Percentiles rank a stretch among this genome's conserved stretches.
Evolutionary conservation across 2,329 filamentous ascomycete species (phyloP).

Genomic region (Didymella segeticola): DNA sequence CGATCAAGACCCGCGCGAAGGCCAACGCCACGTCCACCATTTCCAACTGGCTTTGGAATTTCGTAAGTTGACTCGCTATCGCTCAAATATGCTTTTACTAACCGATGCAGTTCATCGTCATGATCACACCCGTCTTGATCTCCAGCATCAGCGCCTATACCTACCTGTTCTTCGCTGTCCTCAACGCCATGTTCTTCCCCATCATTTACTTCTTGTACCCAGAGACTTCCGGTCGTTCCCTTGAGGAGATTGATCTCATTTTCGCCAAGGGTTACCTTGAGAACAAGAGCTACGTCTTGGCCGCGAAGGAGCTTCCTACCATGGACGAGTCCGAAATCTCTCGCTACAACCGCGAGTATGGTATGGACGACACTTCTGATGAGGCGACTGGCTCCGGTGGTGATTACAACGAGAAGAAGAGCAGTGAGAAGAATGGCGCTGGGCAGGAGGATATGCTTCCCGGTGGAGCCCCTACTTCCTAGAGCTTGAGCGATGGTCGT

Average conservation of each 20-base stretch:
- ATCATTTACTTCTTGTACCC: constrained; percentile 64
- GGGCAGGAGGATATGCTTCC: constrained; percentile 31
- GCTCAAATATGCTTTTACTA: background rate
- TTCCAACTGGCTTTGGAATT: constrained; percentile 64
- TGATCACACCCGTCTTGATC: constrained; percentile 53
- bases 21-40: constrained; percentile 62
- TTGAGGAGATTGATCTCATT: constrained; percentile 62
- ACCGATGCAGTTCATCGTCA: constrained; percentile 41
- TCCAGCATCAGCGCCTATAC: constrained; percentile 49
- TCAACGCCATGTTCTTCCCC: constrained; percentile 61
- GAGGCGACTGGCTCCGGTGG: constrained; percentile 41
- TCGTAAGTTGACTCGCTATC: constrained; percentile 9
- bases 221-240: constrained; percentile 58
- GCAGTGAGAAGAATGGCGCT: constrained; percentile 15
- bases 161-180: constrained; percentile 58
- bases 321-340: constrained; percentile 46
- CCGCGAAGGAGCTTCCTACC: constrained; percentile 46
- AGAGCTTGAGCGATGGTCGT: constrained; percentile 24
- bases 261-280: constrained; percentile 51
- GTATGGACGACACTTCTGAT: constrained; percentile 37
- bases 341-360: constrained; percentile 43
- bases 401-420: constrained; percentile 34
- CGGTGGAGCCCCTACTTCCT: constrained; percentile 12
- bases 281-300: constrained; percentile 48
- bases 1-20: constrained; percentile 63